Conservation (phyloP, 495 filamentous ascomycete species). For the Aspergillus panamensis region DNA sequence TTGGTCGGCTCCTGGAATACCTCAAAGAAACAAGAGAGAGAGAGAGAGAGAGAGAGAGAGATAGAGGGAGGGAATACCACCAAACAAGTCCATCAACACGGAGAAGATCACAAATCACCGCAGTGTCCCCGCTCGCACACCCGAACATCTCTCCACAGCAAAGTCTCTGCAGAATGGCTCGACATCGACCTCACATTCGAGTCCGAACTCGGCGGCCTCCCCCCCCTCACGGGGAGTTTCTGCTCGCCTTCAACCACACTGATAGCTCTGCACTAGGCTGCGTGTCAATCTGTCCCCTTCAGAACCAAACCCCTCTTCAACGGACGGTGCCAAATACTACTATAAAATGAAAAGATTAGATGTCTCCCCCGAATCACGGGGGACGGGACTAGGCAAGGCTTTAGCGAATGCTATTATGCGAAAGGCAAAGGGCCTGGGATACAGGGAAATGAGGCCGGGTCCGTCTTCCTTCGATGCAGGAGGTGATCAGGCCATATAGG, state of each 20-base stretch:
- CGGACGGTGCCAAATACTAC: slow-evolving; percentile 17
- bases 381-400: slow-evolving; percentile 44
- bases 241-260: slow-evolving; percentile 44
- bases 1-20: too few relatives aligned
- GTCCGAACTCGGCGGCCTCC: slow-evolving; percentile 48
- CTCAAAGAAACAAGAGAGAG: too few relatives aligned
- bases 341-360: slow-evolving; percentile 64
- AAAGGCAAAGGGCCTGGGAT: slow-evolving; percentile 45
- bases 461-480: slow-evolving; percentile 54
- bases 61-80: neutral
- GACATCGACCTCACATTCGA: slow-evolving; percentile 54
- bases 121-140: slow-evolving; percentile 17
- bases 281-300: slow-evolving; percentile 34
- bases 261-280: slow-evolving; percentile 42
- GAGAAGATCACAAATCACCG: slow-evolving; percentile 7
- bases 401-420: slow-evolving; percentile 44
- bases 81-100: neutral
- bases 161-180: slow-evolving; percentile 43
- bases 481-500: slow-evolving; percentile 49
- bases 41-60: neutral
- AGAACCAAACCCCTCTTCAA: slow-evolving; percentile 17
- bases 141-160: slow-evolving; percentile 16
- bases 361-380: slow-evolving; percentile 42
- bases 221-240: slow-evolving; percentile 40
- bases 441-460: slow-evolving; percentile 55